These are phyloP conservation scores for Volvariella surrecta DNA, from an alignment of 1,284 basidiomycete species.

Conservation along the genomic window DNA sequence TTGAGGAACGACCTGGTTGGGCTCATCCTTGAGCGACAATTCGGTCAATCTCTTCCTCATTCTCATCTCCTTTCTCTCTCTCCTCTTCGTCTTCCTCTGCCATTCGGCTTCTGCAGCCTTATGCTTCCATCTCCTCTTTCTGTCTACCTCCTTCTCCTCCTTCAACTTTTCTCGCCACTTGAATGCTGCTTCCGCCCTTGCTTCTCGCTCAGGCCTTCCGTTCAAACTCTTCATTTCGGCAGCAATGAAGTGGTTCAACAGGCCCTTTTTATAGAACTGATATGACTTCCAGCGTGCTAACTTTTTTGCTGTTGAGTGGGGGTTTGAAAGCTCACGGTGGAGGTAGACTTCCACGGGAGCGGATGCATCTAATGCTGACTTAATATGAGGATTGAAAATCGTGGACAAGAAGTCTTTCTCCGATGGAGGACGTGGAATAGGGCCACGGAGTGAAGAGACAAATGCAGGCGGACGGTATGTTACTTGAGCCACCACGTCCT, in stretches of 20 bases:
- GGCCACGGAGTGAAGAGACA: constrained; percentile 25
- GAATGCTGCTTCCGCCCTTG: constrained; percentile 62
- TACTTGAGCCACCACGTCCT: constrained; percentile 47
- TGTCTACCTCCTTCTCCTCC: constrained; percentile 48
- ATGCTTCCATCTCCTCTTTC: constrained; percentile 50
- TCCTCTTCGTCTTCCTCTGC: constrained; percentile 44
- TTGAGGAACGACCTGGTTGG: constrained; percentile 62
- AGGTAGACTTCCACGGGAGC: constrained; percentile 59
- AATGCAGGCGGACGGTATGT: constrained; percentile 60
- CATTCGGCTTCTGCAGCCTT: constrained; percentile 33
- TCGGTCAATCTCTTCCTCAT: constrained; percentile 52
- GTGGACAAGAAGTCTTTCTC: constrained; percentile 54
- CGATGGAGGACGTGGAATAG: constrained; percentile 32
- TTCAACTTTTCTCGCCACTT: constrained; percentile 57
- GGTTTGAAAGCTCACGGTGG: constrained; percentile 64
- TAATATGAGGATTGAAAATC: constrained; percentile 37
- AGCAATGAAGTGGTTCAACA: constrained; percentile 44
- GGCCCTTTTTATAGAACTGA: constrained; percentile 34
- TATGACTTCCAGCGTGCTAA: constrained; percentile 62
- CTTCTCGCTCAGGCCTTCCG: constrained; percentile 49
- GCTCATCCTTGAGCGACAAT: constrained; percentile 47
- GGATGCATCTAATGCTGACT: constrained; percentile 33
- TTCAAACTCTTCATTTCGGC: constrained; percentile 46
- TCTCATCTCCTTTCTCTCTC: constrained; percentile 51
- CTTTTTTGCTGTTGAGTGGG: constrained; percentile 73